phyloP scores from a whole-genome alignment of 495 filamentous ascomycete genomes.

The Neurospora sp. region DNA sequence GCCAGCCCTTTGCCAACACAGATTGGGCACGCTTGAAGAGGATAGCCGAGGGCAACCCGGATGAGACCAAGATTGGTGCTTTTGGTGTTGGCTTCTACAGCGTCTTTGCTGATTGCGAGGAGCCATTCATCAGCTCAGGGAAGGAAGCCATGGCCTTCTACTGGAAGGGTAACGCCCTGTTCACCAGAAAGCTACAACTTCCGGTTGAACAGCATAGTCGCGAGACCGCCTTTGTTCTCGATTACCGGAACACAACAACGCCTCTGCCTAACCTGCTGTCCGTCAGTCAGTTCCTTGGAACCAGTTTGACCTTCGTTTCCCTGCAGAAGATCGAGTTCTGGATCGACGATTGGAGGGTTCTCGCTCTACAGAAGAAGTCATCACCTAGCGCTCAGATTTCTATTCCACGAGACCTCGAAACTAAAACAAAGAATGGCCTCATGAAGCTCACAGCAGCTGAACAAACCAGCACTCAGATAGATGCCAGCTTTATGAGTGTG shows the following conservation, averaged over 20 bases:
- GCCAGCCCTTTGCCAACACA: constrained; percentile 68
- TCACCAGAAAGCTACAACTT: constrained; percentile 70
- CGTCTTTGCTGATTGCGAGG: constrained; percentile 96
- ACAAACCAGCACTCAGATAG: constrained; percentile 75
- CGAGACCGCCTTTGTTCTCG: constrained; percentile 83
- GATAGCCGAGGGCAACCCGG: constrained; percentile 96
- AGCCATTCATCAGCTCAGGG: constrained; percentile 90
- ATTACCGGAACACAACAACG: constrained; percentile 79
- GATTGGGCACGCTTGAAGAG: constrained; percentile 93
- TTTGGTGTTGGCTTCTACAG: constrained; percentile 99
- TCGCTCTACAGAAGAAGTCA: constrained; percentile 69
- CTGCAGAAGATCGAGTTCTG: constrained; percentile 79
- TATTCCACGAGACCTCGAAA: constrained; percentile 74
- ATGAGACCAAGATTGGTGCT: constrained; percentile 97
- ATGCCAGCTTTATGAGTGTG: constrained; percentile 83
- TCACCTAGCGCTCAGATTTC: constrained; percentile 60
- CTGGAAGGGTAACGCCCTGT: constrained; percentile 93
- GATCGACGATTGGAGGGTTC: constrained; percentile 76
- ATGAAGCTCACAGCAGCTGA: constrained; percentile 72
- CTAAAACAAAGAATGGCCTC: constrained; percentile 66
- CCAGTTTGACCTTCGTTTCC: constrained; percentile 91
- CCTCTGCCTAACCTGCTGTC: constrained; percentile 75
- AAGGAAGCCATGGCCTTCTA: constrained; percentile 94
- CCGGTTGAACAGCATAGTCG: constrained; percentile 48
- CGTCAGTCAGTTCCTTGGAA: constrained; percentile 83